Conservation (phyloP, 371 early-diverging fungal genomes). For the Ordospora colligata region DNA sequence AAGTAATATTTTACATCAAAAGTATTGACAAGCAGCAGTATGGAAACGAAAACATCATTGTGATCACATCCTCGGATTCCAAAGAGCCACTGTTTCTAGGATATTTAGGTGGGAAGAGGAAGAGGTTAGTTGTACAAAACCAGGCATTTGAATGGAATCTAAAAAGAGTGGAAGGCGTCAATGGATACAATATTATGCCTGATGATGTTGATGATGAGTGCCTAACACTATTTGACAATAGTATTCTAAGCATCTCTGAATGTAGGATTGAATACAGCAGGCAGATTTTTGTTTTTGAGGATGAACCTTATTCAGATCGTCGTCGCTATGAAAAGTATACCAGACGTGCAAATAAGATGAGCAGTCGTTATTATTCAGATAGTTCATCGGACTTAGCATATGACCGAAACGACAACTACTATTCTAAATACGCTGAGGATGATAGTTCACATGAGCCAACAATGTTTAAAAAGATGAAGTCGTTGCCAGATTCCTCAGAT, state of each 20-base stretch:
- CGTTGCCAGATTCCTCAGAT: too few species aligned
- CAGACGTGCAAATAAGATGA: too few species aligned
- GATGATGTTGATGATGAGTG: neutral
- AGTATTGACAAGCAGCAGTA: neutral
- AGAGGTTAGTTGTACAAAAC: neutral
- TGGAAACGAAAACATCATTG: neutral
- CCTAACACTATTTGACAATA: neutral
- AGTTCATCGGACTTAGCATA: too few species aligned
- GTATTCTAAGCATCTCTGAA: neutral
- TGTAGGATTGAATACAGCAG: neutral
- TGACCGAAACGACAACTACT: too few species aligned
- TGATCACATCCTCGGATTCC: neutral
- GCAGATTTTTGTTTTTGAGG: constrained; percentile 3
- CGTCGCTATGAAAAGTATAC: too few species aligned
- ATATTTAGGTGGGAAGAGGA: neutral
- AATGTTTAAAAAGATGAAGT: too few species aligned
- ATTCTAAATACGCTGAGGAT: too few species aligned
- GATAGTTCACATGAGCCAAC: too few species aligned
- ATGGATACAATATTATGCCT: neutral
- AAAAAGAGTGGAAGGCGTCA: too few species aligned
- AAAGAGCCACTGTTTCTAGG: neutral
- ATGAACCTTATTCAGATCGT: too few species aligned
- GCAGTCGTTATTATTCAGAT: too few species aligned
- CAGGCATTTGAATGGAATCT: too few species aligned
- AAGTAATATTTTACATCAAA: neutral